Conservation (phyloP, 495 filamentous ascomycete species). For the Penicillium coprophilum region DNA sequence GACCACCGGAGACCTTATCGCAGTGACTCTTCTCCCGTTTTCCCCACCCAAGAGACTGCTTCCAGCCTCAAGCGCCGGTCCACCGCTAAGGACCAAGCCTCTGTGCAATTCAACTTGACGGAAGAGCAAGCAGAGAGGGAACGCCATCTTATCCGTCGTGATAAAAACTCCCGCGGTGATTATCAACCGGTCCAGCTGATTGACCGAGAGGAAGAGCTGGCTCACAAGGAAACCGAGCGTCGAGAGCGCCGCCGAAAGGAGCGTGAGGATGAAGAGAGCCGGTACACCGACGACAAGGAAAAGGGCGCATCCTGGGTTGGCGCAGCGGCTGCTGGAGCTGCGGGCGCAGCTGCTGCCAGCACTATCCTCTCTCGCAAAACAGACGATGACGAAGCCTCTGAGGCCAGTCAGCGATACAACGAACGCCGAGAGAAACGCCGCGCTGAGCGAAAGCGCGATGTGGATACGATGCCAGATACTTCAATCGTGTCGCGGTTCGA, state of each 20-base stretch:
- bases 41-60: conserved; percentile 25
- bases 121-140: conserved; percentile 49
- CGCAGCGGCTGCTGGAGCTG: conserved; percentile 48
- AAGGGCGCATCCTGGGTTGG: conserved; percentile 40
- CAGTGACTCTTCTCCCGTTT: conserved; percentile 39
- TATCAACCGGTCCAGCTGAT: conserved; percentile 29
- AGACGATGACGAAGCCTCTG: conserved; percentile 40
- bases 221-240: conserved; percentile 17
- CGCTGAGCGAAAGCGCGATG: conserved; percentile 36
- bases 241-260: conserved; percentile 23
- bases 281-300: conserved; percentile 17
- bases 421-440: conserved; percentile 41
- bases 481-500: conserved; percentile 26
- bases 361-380: conserved; percentile 38
- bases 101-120: conserved; percentile 49
- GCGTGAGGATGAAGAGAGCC: conserved; percentile 24
- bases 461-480: conserved; percentile 21
- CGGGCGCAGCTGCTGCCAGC: conserved; percentile 47
- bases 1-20: conserved; percentile 18
- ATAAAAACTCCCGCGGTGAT: conserved; percentile 26
- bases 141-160: conserved; percentile 37
- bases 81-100: conserved; percentile 44
- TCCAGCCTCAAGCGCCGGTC: conserved; percentile 38
- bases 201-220: conserved; percentile 23
- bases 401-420: conserved; percentile 31